A percentile compares a stretch with the other conserved stretches of the same genome.
Evolutionary conservation across 768 basidiomycete species (phyloP).

Genomic region (Tulasnella calospora): DNA sequence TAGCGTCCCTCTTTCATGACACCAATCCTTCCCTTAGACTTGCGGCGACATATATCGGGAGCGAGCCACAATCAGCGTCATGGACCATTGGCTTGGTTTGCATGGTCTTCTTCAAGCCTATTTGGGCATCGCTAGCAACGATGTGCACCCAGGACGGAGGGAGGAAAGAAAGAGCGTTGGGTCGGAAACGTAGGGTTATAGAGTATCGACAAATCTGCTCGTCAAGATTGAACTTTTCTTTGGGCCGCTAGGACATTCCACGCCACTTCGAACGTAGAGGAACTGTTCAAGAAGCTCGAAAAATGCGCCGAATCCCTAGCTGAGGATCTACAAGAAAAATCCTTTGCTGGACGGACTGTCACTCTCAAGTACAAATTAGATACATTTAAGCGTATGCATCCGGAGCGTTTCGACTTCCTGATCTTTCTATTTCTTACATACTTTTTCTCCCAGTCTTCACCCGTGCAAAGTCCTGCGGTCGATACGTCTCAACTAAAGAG

Average conservation of each 20-base stretch:
- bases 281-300: slow-evolving; percentile 70
- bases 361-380: slow-evolving; percentile 92
- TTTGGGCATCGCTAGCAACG: slow-evolving; percentile 82
- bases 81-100: slow-evolving; percentile 86
- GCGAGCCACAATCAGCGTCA: slow-evolving; percentile 65
- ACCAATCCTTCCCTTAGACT: slow-evolving; percentile 46
- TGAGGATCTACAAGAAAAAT: slow-evolving; percentile 65
- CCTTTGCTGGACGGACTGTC: slow-evolving; percentile 84
- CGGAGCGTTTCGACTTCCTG: neutral
- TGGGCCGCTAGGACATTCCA: slow-evolving; percentile 60
- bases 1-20: neutral
- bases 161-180: slow-evolving; percentile 92
- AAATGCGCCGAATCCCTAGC: slow-evolving; percentile 78
- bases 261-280: slow-evolving; percentile 56
- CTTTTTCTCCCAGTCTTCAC: slow-evolving; percentile 54
- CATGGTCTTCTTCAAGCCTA: slow-evolving; percentile 69
- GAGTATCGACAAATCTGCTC: neutral
- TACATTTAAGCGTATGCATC: slow-evolving; percentile 67
- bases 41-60: slow-evolving; percentile 85
- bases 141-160: slow-evolving; percentile 66
- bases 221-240: neutral
- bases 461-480: slow-evolving; percentile 72
- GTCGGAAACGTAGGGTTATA: slow-evolving; percentile 64
- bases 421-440: slow-evolving; percentile 7
- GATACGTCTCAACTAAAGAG: slow-evolving; percentile 71